Evolutionary conservation across 2,329 filamentous ascomycete genomes (phyloP), one percentile per base, ranked within the genome.

Genomic region (Penicillium sp.): DNA sequence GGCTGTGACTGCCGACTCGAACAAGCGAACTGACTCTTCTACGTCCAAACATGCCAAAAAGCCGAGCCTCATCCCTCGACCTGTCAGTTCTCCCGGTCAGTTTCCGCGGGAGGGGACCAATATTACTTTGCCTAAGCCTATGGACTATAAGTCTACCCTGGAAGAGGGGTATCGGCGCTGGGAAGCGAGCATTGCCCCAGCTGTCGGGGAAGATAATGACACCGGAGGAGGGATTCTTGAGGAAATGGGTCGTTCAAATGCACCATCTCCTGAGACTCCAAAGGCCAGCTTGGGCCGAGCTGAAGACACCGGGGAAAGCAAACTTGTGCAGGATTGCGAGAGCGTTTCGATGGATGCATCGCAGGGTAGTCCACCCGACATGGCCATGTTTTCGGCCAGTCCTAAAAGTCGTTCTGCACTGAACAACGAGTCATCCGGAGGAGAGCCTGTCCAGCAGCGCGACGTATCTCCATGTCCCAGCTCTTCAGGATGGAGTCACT

Each of bases 11-110:
- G 3, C 6, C 15, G 25, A 27, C 15, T 25, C 15, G 7, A 39
- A 24, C 18, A 12, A 15, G 2, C 31, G 24, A 2, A 35, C 4
- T 45, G 18, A n/a, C 23, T 37, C 4, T 28, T 37, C 15, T 35
- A 12, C 15, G 8, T 29, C 31, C 1, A 50, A 44, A 12, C 24
- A 42, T 18, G 15, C 43, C 12, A 44, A 7, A 10, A 38, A 33
- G 12, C 52, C 35, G n/a, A 55, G 56, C 28, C 15, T 48, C 9
- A 54, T 55, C 39, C 52, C 52, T 27, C 48, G 52, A 7, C 47
- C 52, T 20, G 37, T 45, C 18, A 50, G 40, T 44, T 28, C 40
- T 12, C 40, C 20, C 6, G 25, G 2, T 31, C 13, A 42, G 29
- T 12, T 6, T 8, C 9, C 4, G 4, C 1, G 13, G 3, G 49